Evolutionary conservation across 2,329 filamentous ascomycete species (phyloP).

Genomic region (Ophiostoma angusticollis): DNA sequence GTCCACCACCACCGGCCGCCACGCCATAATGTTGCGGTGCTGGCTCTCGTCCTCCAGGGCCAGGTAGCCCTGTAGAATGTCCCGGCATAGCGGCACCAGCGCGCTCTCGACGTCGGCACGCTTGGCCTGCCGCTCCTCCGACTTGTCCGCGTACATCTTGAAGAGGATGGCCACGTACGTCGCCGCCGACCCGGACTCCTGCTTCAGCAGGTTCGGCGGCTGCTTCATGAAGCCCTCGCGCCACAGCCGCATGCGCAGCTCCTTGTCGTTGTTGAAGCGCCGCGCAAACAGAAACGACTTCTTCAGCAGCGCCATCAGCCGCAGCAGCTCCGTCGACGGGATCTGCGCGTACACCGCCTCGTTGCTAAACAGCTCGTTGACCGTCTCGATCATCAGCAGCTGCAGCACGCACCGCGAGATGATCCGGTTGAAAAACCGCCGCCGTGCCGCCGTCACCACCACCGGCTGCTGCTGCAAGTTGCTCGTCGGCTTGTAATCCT

Average conservation of each 20-base stretch:
- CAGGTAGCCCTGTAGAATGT: constrained; percentile 80
- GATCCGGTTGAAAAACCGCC: constrained; percentile 97
- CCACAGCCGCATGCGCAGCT: constrained; percentile 87
- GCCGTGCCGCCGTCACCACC: constrained; percentile 81
- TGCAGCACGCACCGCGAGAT: constrained; percentile 97
- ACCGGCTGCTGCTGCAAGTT: constrained; percentile 76
- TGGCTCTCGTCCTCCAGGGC: constrained; percentile 89
- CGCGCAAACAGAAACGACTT: constrained; percentile 95
- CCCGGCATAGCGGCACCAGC: constrained; percentile 84
- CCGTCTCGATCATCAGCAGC: constrained; percentile 97
- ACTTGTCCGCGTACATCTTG: constrained; percentile 89
- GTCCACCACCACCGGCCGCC: constrained; percentile 93
- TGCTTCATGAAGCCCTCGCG: constrained; percentile 99
- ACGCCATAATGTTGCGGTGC: constrained; percentile 91
- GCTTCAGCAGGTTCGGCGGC: constrained; percentile 91
- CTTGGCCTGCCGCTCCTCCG: constrained; percentile 66
- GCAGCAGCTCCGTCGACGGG: constrained; percentile 75
- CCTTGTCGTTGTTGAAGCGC: constrained; percentile 95
- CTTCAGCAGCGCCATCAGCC: constrained; percentile 88
- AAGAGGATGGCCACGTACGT: constrained; percentile 95
- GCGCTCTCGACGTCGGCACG: constrained; percentile 79
- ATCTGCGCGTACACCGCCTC: constrained; percentile 90
- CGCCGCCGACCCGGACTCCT: constrained; percentile 82
- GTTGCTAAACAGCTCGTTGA: constrained; percentile 96
- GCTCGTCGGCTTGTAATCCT: constrained; percentile 74